A percentile compares a stretch with the other conserved stretches of the same genome.
Conservation (phyloP, 148 eudicot genomes). For the Dianthus caryophyllus region DNA sequence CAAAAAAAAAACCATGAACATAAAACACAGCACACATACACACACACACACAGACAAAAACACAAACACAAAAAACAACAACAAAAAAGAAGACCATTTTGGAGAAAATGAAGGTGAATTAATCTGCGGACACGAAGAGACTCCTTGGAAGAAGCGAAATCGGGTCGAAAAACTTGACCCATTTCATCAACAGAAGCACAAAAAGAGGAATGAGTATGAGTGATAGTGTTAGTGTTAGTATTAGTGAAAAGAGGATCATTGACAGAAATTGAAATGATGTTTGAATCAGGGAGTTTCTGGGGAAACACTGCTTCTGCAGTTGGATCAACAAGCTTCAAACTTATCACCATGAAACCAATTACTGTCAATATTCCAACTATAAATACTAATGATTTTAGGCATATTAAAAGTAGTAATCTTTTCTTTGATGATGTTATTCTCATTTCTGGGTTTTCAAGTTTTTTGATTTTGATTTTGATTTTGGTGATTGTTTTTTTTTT, state of each 20-base stretch:
- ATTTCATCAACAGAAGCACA: constrained; percentile 85
- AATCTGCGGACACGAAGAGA: constrained; percentile 43
- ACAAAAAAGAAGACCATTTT: constrained; percentile 41
- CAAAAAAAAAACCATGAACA: not conserved
- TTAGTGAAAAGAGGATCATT: constrained; percentile 9
- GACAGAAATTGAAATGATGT: constrained; percentile 22
- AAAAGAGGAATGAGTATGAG: constrained; percentile 17
- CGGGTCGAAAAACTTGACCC: constrained; percentile 46
- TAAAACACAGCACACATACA: too few relatives aligned
- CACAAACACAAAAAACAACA: not conserved
- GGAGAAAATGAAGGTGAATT: constrained; percentile 48
- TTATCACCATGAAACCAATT: constrained; percentile 40
- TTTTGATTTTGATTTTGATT: too few relatives aligned
- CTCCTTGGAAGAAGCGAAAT: constrained; percentile 40
- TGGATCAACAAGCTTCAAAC: constrained; percentile 49
- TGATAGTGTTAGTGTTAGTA: not conserved
- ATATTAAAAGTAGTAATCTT: constrained; percentile 25
- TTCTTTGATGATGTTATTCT: constrained; percentile 28
- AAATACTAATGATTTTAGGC: constrained; percentile 24
- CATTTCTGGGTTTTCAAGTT: too few relatives aligned
- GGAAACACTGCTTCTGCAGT: constrained; percentile 25
- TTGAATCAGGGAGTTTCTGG: constrained; percentile 18
- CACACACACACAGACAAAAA: not conserved
- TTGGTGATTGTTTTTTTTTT: too few relatives aligned
- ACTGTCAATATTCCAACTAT: constrained; percentile 34